Evolutionary conservation across 2,329 filamentous ascomycete species (phyloP), one percentile per base, ranked within the genome.

Genomic region (Pyrenophora tritici-repentis): DNA sequence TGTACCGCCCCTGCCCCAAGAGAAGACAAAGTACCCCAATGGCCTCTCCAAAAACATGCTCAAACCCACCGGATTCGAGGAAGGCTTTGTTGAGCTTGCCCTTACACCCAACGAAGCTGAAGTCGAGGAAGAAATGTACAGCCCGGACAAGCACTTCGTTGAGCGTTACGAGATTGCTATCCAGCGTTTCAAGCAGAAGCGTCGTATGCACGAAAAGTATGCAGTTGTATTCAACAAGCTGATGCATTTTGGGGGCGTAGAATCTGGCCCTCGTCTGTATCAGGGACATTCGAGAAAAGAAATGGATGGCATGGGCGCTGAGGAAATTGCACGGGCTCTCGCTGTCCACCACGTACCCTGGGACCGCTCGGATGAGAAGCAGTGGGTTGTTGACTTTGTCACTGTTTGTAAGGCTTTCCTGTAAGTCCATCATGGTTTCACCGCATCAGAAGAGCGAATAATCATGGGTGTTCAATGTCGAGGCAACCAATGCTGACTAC

Each of bases 91-190:
- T 10, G 93, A 97, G 71, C 81, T 86, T 1, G 91, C 91, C 0
- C 75, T 95, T 54, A 92, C 88, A 0, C 85, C 87, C 0, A 80
- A 79, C 0, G 86, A 96, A 66, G 81, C 83, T 41, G 74, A 80
- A 3, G 80, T 87, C 42, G 89, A 96, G 65, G 76, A 81, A 16
- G 78, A 82, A 10, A 76, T 94, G 18, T 99, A 96, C 67, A 71
- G 84, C 58, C 70, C 76, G 78, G 72, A 75, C 10, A 71, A 73
- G 39, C 46, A 65, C 2, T 76, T 79, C 47, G 59, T 68, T 22
- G 89, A 88, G 48, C 90, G 94, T 39, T 90, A 97, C 34, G 87
- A 97, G 67, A 83, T 86, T 20, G 94, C 90, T 39, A 88, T 97
- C 47, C 86, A 91, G 59, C 87, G 91, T 12, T 99, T 87, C 75